phyloP scores from a whole-genome alignment of 129 eudicot species.

The Centaurea solstitialis region DNA sequence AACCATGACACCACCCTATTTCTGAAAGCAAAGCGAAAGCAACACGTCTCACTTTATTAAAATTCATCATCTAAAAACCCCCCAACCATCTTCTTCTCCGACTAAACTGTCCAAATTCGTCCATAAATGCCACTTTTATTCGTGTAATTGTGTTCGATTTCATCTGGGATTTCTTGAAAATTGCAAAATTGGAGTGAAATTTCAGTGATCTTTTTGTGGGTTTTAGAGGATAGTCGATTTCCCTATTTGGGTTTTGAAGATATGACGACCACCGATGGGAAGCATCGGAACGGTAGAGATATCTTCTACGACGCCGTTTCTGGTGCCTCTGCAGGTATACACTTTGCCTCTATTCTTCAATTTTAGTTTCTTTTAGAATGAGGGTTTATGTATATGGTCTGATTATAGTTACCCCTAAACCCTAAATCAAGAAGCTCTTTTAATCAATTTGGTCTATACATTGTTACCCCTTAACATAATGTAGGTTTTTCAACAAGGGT shows the following conservation, averaged over 20 bases:
- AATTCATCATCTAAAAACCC: neutral
- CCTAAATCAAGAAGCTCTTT: neutral
- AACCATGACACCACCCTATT: too few relatives aligned
- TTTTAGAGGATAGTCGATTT: neutral
- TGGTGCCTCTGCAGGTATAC: conserved; percentile 39
- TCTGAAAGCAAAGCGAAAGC: neutral
- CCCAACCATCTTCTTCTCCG: too few relatives aligned
- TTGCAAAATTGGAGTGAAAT: neutral
- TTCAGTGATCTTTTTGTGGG: conserved; percentile 6
- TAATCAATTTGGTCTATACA: neutral
- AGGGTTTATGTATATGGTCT: neutral
- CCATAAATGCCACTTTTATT: neutral
- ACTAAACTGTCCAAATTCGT: too few relatives aligned
- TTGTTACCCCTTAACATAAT: neutral
- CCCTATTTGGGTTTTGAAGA: conserved; percentile 1
- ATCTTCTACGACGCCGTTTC: conserved; percentile 31
- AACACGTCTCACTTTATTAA: neutral
- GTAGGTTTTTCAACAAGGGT: neutral
- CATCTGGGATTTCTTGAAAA: neutral
- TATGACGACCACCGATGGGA: conserved; percentile 19
- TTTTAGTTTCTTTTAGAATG: neutral
- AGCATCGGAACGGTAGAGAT: conserved; percentile 17
- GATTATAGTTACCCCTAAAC: neutral
- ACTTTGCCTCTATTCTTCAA: neutral
- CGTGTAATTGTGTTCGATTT: neutral